A percentile compares a stretch with the other conserved stretches of the same genome.
Conservation (phyloP, 2,329 filamentous ascomycete genomes). For the Exutisphaerella laricina region DNA sequence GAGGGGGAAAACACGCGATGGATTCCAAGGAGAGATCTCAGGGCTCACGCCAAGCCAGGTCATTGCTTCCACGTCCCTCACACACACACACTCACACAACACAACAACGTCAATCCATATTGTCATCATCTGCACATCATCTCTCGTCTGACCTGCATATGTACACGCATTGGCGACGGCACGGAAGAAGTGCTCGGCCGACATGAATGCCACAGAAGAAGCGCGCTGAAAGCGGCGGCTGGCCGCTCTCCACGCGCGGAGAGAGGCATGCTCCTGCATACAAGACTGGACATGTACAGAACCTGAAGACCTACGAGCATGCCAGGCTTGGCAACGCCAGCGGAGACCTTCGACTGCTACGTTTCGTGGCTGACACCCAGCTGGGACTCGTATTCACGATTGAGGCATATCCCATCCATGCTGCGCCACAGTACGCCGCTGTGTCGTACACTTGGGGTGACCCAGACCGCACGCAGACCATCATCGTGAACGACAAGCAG, state of each 20-base stretch:
- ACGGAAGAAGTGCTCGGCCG: too few relatives aligned
- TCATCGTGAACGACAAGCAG: not conserved
- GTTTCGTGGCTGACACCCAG: not conserved
- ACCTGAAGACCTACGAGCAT: not conserved
- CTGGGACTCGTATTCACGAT: not conserved
- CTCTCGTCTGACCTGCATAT: too few relatives aligned
- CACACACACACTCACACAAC: too few relatives aligned
- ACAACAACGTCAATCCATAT: too few relatives aligned
- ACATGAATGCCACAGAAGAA: not conserved
- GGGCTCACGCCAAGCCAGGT: too few relatives aligned
- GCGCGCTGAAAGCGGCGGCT: not conserved
- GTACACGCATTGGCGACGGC: too few relatives aligned
- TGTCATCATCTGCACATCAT: too few relatives aligned
- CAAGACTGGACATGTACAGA: not conserved
- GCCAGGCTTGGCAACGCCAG: not conserved
- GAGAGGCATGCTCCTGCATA: not conserved
- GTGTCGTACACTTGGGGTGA: slow-evolving; percentile 3
- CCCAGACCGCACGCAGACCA: not conserved
- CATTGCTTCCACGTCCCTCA: too few relatives aligned
- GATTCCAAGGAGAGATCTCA: too few relatives aligned
- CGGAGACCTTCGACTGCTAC: slow-evolving; percentile 1
- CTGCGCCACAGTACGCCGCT: not conserved
- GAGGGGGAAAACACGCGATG: too few relatives aligned
- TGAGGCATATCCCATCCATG: not conserved
- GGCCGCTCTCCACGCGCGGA: not conserved